Percentiles rank a stretch among this genome's conserved stretches.
These are phyloP conservation scores for Fusarium goolgardi DNA, from an alignment of 2,329 filamentous ascomycete genomes.

Conservation along the genomic window DNA sequence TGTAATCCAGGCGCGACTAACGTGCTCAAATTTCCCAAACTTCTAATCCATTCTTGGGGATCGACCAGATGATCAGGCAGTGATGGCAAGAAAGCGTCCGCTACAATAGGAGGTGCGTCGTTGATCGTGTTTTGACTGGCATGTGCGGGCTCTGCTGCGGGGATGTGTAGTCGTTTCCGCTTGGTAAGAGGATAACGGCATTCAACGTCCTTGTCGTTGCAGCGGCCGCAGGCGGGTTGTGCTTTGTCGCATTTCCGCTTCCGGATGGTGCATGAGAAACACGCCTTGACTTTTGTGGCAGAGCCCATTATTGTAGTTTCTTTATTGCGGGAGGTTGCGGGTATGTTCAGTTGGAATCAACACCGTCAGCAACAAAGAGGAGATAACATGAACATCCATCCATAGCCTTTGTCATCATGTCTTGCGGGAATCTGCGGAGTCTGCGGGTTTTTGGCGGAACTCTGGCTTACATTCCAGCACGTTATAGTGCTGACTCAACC, in stretches of 20 bases:
- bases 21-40: not conserved
- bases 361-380: not conserved
- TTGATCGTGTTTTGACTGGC: not conserved
- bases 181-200: slow-evolving; percentile 12
- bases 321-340: slow-evolving; percentile 5
- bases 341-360: not conserved
- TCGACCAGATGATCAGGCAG: not conserved
- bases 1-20: not conserved
- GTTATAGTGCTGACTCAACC: fast-evolving
- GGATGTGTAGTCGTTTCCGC: not conserved
- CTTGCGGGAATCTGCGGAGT: not conserved
- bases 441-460: not conserved
- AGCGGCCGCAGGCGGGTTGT: slow-evolving; percentile 10
- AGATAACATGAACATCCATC: not conserved
- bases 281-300: slow-evolving; percentile 7
- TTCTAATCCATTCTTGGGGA: slow-evolving; percentile 8
- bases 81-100: not conserved
- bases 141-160: not conserved
- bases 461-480: not conserved
- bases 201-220: slow-evolving; percentile 11
- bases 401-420: slow-evolving; percentile 11
- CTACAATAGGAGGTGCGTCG: not conserved
- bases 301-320: not conserved
- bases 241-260: slow-evolving; percentile 20
- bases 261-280: not conserved